Percentiles rank a stretch among this genome's conserved stretches.
phyloP scores from a whole-genome alignment of 2,329 filamentous ascomycete species.

The Thielaviopsis populi region DNA sequence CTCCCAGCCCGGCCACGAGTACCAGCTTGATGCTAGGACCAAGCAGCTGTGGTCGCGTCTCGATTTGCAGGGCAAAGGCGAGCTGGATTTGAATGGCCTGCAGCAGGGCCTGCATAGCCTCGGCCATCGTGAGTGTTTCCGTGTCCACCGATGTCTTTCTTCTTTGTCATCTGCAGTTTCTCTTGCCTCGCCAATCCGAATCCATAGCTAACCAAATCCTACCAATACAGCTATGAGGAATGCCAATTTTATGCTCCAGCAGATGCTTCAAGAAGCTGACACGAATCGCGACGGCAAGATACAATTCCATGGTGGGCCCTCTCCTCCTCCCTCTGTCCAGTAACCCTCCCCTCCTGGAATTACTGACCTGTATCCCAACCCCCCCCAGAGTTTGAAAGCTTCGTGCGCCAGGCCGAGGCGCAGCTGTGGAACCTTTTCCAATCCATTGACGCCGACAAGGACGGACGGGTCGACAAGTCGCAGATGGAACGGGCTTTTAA shows the following conservation, averaged over 20 bases:
- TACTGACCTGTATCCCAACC: constrained; percentile 1
- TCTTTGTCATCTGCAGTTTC: background rate
- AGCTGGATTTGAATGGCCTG: constrained; percentile 70
- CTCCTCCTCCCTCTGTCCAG: background rate
- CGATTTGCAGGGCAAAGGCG: constrained; percentile 59
- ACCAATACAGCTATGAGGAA: constrained; percentile 57
- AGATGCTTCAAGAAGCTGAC: constrained; percentile 71
- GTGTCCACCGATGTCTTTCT: background rate
- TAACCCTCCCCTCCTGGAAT: constrained; percentile 8
- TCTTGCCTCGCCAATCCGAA: background rate
- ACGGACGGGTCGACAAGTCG: constrained; percentile 73
- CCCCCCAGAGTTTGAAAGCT: constrained; percentile 67
- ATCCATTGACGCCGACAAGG: constrained; percentile 70
- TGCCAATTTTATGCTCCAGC: constrained; percentile 69
- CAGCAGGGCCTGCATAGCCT: constrained; percentile 75
- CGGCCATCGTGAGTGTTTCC: constrained; percentile 58
- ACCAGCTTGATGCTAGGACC: constrained; percentile 62
- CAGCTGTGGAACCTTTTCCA: constrained; percentile 72
- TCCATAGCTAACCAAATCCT: background rate
- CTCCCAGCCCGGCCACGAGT: constrained; percentile 11
- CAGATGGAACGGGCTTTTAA: constrained; percentile 70
- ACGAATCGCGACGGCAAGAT: constrained; percentile 79
- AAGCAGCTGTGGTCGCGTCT: constrained; percentile 72
- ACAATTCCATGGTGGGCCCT: constrained; percentile 62
- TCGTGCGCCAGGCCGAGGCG: constrained; percentile 74